Evolutionary conservation across 2,329 filamentous ascomycete species (phyloP), one percentile per base, ranked within the genome.

Genomic region (Allantophomopsis cytisporea): DNA sequence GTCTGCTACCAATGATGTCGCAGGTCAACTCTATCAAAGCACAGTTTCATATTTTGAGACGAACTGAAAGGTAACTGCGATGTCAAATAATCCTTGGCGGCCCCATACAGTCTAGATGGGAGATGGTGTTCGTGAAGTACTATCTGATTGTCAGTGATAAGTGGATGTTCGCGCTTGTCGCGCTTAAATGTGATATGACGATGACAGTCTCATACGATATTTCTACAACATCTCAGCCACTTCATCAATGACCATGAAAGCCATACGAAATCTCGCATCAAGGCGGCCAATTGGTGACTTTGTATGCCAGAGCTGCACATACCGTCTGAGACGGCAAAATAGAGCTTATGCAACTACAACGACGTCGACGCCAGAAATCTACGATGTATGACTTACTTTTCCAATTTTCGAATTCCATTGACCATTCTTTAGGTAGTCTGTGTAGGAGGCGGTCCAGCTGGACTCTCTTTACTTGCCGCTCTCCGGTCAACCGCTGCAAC

Each of bases 401-500:
- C 11, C 31, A 34, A 34, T 4, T 34, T 6, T 6, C 31, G 31
- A 15, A 34, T 11, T 5, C 12, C 8, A 34, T 28, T 28, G 23
- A 28, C 11, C 23, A 10, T 28, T 28, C 3, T 28, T 3, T 28
- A 36, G 35, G 35, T 36, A 21, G 54, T 58, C 15, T 58, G 55
- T 36, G 51, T 58, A 32, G 55, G 55, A 28, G 55, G 55, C 17
- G 55, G 55, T 33, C 54, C 54, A 17, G 55, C 87, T 35, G 89
- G 89, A 40, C 68, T 98, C 42, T 93, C 86, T 53, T 71, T 93
- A 23, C 63, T 88, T 41, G 74, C 83, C 43, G 81, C 83, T 49
- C 68, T 91, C 34, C 79, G 83, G 88, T 72, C 85, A 11, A 87
- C 81, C 14, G 77, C 82, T 5, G 62, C 73, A 14, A 93, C 91